These are phyloP conservation scores for Rhododendron williamsianum DNA, from an alignment of 148 eudicot species.

Conservation along the genomic window DNA sequence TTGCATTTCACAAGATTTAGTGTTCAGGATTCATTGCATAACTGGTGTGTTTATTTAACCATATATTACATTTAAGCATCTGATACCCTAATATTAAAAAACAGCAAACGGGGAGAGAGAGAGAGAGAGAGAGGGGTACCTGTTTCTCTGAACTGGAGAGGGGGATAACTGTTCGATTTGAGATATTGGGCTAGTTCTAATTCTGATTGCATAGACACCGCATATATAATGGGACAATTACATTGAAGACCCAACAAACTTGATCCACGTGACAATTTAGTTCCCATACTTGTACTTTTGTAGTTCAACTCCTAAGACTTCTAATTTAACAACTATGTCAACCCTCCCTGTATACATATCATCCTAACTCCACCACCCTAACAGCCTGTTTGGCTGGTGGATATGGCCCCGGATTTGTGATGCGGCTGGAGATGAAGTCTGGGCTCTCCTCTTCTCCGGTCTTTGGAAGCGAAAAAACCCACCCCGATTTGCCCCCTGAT, in stretches of 20 bases:
- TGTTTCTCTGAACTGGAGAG: neutral
- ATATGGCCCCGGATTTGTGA: too few relatives aligned
- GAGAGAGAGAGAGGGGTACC: neutral
- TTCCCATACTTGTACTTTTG: neutral
- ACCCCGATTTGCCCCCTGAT: too few relatives aligned
- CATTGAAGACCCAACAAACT: neutral
- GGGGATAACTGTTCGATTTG: neutral
- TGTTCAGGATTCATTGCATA: neutral
- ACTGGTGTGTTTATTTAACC: neutral
- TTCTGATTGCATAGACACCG: neutral
- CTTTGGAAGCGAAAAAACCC: too few relatives aligned
- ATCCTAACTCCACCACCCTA: too few relatives aligned
- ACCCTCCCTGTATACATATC: neutral
- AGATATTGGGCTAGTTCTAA: neutral
- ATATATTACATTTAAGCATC: neutral
- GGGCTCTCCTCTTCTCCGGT: too few relatives aligned
- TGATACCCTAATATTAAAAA: neutral
- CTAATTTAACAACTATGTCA: neutral
- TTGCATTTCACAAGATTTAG: neutral
- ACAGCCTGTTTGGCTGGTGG: too few relatives aligned
- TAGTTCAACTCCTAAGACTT: neutral
- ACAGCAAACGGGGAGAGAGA: neutral
- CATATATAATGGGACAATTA: neutral
- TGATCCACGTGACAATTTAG: neutral
- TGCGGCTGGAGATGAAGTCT: too few relatives aligned